These are phyloP conservation scores for Lupinus albus DNA, from an alignment of 306 rosid genomes.

Conservation along the genomic window DNA sequence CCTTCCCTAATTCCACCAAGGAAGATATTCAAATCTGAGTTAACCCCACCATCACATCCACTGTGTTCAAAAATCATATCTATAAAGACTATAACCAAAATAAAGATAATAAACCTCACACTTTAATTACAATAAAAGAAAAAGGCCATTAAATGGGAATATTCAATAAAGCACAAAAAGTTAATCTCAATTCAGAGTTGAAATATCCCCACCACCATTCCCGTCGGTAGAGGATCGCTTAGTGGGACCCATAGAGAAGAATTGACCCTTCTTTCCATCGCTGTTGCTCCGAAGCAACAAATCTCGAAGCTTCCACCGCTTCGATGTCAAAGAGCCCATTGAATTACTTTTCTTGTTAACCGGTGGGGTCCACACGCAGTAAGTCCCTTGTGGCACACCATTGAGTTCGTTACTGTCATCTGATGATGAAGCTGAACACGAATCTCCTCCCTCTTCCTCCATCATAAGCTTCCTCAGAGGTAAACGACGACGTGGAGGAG, in stretches of 20 bases:
- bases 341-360: conserved; percentile 58
- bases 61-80: neutral
- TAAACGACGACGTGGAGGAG: conserved; percentile 47
- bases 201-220: neutral
- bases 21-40: neutral
- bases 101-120: neutral
- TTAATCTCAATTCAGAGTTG: neutral
- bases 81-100: neutral
- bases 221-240: conserved; percentile 23
- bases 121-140: neutral
- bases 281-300: conserved; percentile 58
- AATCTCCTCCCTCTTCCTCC: conserved; percentile 60
- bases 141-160: neutral
- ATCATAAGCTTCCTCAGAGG: conserved; percentile 72
- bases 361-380: conserved; percentile 76
- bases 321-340: conserved; percentile 52
- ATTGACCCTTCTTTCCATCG: conserved; percentile 52
- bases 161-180: neutral
- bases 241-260: conserved; percentile 30
- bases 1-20: neutral
- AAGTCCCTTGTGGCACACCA: conserved; percentile 49
- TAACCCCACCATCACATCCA: conserved; percentile 3
- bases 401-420: conserved; percentile 56
- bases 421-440: conserved; percentile 57
- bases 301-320: conserved; percentile 73